A percentile compares a stretch with the other conserved stretches of the same genome.
Conservation (phyloP, 1,284 basidiomycete genomes). For the Cryptococcus sp. region DNA sequence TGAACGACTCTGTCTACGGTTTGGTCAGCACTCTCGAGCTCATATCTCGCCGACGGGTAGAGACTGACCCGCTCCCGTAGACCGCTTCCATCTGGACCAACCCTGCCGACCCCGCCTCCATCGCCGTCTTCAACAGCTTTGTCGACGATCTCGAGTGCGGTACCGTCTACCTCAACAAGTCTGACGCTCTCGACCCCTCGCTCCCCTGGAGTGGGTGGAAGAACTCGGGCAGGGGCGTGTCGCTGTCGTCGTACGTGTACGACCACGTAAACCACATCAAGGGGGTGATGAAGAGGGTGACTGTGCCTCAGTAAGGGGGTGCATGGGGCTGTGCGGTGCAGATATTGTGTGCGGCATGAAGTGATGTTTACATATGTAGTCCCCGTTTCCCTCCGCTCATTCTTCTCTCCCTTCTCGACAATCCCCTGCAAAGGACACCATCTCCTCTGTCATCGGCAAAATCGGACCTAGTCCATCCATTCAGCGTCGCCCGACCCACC, state of each 20-base stretch:
- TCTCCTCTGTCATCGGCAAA: no score
- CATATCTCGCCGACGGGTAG: neutral
- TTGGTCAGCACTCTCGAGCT: constrained; percentile 49
- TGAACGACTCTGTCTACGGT: constrained; percentile 96
- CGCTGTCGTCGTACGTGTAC: constrained; percentile 69
- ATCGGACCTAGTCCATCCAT: no score
- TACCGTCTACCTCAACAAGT: constrained; percentile 89
- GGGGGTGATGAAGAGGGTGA: constrained; percentile 26
- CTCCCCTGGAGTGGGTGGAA: constrained; percentile 93
- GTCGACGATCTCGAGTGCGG: constrained; percentile 74
- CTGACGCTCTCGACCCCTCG: constrained; percentile 85
- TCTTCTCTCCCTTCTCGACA: no score
- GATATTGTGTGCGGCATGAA: no score
- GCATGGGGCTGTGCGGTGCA: no score
- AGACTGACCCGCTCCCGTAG: constrained; percentile 9
- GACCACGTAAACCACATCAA: constrained; percentile 47
- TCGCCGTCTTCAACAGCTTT: constrained; percentile 63
- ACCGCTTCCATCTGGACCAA: constrained; percentile 93
- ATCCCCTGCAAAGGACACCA: no score
- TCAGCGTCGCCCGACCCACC: no score
- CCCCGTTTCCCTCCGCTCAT: no score
- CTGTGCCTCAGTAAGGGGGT: constrained; percentile 8
- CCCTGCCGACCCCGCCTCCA: constrained; percentile 57
- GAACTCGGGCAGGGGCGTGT: constrained; percentile 84
- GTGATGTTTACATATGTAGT: no score